Evolutionary conservation across 1,139 yeast genomes (phyloP), one percentile per base, ranked within the genome.

Genomic region (Blastobotrys capitulatus): DNA sequence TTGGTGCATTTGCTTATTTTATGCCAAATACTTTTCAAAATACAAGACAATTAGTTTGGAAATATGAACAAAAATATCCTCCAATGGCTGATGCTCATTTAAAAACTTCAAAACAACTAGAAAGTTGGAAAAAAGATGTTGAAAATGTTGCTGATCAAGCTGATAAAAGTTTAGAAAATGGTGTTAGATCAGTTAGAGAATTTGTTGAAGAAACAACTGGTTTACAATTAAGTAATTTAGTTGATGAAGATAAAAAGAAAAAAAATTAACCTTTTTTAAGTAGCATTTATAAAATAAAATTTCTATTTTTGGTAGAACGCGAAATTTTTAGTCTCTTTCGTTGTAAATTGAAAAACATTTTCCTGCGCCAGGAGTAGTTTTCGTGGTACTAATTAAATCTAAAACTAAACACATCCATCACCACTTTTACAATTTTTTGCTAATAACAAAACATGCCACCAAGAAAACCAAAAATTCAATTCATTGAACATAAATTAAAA

Each of bases 21-120:
- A 74, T 90, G 59, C 98, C 98, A 25, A 70, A 75, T 42, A 89
- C 98, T 0, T 87, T 79, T 60, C 64, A 65, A 38, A 88, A 86
- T 64, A 80, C 90, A 9, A 71, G 77, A 20, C 69, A 70, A 10
- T 79, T 84, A 56, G 68, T 79, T 2, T 83, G 90, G 81, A 73
- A 72, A 48, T 73, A 81, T 56, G 96, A 92, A 67, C 73, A 80
- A 63, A 67, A 75, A 51, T 71, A 84, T 49, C 95, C 96, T 2
- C 73, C 71, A 38, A 66, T 88, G 41, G 89, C 94, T 8, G 69
- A 77, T 46, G 79, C 78, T 52, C 97, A 90, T 60, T 69, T 73
- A 47, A 63, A 66, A 44, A 73, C 80, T 27, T 69, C 71, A 38
- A 61, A 67, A 44, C 72, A 72, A 53, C 74, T 82, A 34, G 80